Conservation (phyloP, 345 rosid genomes). For the Cardiospermum halicacabum region DNA sequence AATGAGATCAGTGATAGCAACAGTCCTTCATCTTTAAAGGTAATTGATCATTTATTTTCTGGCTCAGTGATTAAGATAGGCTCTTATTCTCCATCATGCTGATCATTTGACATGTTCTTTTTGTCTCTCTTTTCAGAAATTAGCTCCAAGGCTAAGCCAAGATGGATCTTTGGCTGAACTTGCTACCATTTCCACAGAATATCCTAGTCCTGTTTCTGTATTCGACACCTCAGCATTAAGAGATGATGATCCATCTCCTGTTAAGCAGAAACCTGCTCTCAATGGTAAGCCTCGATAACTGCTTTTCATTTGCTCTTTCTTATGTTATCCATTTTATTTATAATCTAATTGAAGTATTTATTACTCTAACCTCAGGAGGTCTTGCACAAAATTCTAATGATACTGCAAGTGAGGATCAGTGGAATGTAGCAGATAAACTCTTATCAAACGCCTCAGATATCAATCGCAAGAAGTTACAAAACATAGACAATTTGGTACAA, state of each 20-base stretch:
- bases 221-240: slow-evolving; percentile 52
- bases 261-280: slow-evolving; percentile 34
- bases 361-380: slow-evolving; percentile 38
- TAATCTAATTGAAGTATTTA: slow-evolving; percentile 28
- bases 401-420: slow-evolving; percentile 35
- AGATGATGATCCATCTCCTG: slow-evolving; percentile 62
- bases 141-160: slow-evolving; percentile 42
- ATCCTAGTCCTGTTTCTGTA: slow-evolving; percentile 89
- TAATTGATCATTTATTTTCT: slow-evolving; percentile 34
- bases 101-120: slow-evolving; percentile 14
- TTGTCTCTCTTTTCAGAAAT: slow-evolving; percentile 35
- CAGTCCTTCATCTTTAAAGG: slow-evolving; percentile 37
- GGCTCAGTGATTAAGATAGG: slow-evolving; percentile 48
- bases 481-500: slow-evolving; percentile 81
- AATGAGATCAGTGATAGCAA: slow-evolving; percentile 31
- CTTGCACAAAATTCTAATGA: slow-evolving; percentile 26
- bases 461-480: slow-evolving; percentile 75
- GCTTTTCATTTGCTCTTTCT: neutral
- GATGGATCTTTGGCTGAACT: slow-evolving; percentile 42
- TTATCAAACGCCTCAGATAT: slow-evolving; percentile 52
- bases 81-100: slow-evolving; percentile 8
- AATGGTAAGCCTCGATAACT: slow-evolving; percentile 34
- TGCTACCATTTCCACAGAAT: slow-evolving; percentile 45
- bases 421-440: slow-evolving; percentile 40
- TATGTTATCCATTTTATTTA: slow-evolving; percentile 1